Percentiles rank a stretch among this genome's conserved stretches.
Evolutionary conservation across 179 eudicot genomes (phyloP).

Genomic region (Patellifolia procumbens): DNA sequence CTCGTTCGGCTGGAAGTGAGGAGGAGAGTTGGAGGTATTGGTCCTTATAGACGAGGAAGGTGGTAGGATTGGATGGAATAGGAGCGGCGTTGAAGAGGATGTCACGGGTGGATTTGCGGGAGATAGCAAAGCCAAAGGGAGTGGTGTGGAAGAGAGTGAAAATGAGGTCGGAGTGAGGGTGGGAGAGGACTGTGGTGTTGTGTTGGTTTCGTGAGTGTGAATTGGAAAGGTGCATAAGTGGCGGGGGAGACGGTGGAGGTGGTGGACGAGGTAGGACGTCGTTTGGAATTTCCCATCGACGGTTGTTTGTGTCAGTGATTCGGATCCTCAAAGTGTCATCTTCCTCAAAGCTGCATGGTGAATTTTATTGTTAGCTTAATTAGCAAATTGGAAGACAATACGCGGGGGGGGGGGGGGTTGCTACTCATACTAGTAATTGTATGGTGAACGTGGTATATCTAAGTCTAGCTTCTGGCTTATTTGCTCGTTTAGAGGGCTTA

Average conservation of each 20-base stretch:
- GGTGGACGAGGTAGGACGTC: constrained; percentile 45
- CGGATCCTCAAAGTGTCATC: constrained; percentile 57
- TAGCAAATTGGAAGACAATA: background rate
- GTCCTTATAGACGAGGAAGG: constrained; percentile 62
- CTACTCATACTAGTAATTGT: too few species aligned
- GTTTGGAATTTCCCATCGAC: constrained; percentile 69
- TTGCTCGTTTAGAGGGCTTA: too few species aligned
- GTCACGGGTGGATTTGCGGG: constrained; percentile 54
- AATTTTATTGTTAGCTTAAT: background rate
- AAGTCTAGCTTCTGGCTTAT: too few species aligned
- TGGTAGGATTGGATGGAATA: constrained; percentile 16
- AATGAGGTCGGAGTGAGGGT: constrained; percentile 37
- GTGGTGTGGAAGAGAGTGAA: constrained; percentile 59
- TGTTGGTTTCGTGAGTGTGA: background rate
- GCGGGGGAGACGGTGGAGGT: constrained; percentile 15
- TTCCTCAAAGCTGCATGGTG: constrained; percentile 52
- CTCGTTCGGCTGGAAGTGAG: constrained; percentile 45
- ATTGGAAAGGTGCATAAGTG: constrained; percentile 2
- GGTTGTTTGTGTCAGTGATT: constrained; percentile 54
- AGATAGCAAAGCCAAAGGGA: constrained; percentile 63
- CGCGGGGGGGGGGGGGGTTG: too few species aligned
- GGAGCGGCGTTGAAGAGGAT: constrained; percentile 59
- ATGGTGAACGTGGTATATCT: too few species aligned
- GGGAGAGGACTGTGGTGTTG: constrained; percentile 18
- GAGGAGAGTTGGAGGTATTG: constrained; percentile 70